Evolutionary conservation across 2,329 filamentous ascomycete genomes (phyloP).

Genomic region (Hortaea sp.): DNA sequence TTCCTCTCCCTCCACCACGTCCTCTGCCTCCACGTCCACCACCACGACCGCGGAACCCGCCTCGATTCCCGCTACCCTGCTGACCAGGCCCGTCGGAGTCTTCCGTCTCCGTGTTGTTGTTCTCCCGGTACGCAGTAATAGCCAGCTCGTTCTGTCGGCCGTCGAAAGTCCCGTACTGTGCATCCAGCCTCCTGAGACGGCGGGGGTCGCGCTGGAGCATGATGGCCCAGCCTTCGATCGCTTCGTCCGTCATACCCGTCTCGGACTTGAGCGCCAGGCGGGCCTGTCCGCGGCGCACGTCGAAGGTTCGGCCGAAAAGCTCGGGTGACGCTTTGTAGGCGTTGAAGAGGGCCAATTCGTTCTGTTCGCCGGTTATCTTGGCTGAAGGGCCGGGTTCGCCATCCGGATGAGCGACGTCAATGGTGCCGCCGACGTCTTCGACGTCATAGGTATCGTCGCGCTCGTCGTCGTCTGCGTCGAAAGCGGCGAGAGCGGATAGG

Average conservation of each 20-base stretch:
- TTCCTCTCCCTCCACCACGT: constrained; percentile 27
- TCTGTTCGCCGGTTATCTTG: constrained; percentile 25
- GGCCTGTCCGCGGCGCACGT: constrained; percentile 54
- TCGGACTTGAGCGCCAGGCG: constrained; percentile 58
- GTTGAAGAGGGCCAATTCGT: constrained; percentile 64
- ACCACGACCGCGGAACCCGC: constrained; percentile 37
- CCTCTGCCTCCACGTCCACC: constrained; percentile 45
- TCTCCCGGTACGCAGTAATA: constrained; percentile 54
- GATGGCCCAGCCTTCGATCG: constrained; percentile 85
- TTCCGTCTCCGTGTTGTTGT: constrained; percentile 47
- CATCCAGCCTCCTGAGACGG: constrained; percentile 59
- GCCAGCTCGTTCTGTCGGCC: constrained; percentile 57
- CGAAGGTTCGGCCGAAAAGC: constrained; percentile 61
- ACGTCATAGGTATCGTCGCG: constrained; percentile 93
- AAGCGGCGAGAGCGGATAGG: constrained; percentile 73
- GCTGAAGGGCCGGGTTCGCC: constrained; percentile 42
- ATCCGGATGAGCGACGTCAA: constrained; percentile 51
- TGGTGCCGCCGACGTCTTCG: constrained; percentile 79
- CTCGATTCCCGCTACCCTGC: constrained; percentile 22
- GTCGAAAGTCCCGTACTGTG: constrained; percentile 54
- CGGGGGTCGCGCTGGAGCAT: constrained; percentile 70
- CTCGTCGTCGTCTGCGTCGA: constrained; percentile 92
- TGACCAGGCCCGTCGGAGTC: constrained; percentile 40
- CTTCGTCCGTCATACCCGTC: constrained; percentile 85
- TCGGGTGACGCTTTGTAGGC: constrained; percentile 56